These are phyloP conservation scores for Pseudogymnoascus sp. DNA, from an alignment of 2,329 filamentous ascomycete genomes.

Conservation along the genomic window DNA sequence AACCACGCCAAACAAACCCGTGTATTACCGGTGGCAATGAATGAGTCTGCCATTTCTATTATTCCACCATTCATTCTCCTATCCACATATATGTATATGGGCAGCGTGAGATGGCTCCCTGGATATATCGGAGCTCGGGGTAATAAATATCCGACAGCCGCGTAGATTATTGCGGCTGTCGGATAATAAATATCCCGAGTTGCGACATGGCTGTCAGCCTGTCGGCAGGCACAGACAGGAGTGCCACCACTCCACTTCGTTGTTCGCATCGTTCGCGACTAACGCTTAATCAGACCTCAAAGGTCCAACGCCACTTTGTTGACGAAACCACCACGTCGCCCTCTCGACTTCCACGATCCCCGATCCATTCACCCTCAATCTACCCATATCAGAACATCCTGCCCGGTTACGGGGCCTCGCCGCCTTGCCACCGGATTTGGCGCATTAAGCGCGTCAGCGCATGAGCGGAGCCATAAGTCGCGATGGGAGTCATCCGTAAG, in stretches of 20 bases:
- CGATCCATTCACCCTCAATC: neutral
- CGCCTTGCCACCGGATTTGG: neutral
- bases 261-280: neutral
- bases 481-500: constrained; percentile 92
- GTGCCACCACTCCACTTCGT: neutral
- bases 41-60: neutral
- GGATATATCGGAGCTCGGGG: neutral
- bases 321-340: neutral
- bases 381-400: neutral
- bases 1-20: neutral
- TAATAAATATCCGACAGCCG: neutral
- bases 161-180: too few relatives aligned
- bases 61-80: neutral
- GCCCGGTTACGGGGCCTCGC: neutral
- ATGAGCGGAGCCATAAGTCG: constrained; percentile 1
- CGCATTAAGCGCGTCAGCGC: neutral
- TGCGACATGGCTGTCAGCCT: neutral
- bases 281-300: constrained; percentile 1
- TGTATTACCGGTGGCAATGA: neutral
- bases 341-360: neutral
- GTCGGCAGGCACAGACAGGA: neutral
- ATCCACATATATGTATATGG: too few relatives aligned
- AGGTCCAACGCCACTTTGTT: neutral
- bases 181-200: neutral
- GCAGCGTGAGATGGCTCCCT: too few relatives aligned